Conservation (phyloP, 2,329 filamentous ascomycete genomes). For the Aureobasidium sp. region DNA sequence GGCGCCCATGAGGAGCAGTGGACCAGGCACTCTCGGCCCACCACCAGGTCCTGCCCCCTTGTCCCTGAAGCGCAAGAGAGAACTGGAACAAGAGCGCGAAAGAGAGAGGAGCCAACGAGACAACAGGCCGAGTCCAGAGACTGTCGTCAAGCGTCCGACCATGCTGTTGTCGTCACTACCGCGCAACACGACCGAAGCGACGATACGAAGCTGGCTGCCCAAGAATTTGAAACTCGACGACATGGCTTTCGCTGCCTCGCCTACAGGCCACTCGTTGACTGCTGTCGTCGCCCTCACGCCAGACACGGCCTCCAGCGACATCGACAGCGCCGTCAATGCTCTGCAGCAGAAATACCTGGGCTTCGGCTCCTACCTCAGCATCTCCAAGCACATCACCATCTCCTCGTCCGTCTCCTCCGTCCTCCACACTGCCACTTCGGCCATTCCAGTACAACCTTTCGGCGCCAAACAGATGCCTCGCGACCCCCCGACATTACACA, state of each 20-base stretch:
- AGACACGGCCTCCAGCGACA: constrained; percentile 73
- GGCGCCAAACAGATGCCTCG: constrained; percentile 52
- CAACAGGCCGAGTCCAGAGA: background rate
- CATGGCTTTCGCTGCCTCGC: constrained; percentile 56
- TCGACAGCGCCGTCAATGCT: constrained; percentile 68
- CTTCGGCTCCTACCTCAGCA: constrained; percentile 69
- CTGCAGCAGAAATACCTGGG: constrained; percentile 80
- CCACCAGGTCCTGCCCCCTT: constrained; percentile 26
- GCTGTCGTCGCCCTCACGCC: constrained; percentile 74
- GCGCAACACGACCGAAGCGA: constrained; percentile 41
- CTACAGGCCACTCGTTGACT: constrained; percentile 44
- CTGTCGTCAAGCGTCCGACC: constrained; percentile 32
- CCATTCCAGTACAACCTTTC: constrained; percentile 45
- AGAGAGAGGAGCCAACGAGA: background rate
- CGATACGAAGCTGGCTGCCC: constrained; percentile 41
- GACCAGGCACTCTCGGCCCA: constrained; percentile 41
- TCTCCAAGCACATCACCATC: constrained; percentile 50
- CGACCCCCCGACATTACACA: constrained; percentile 38
- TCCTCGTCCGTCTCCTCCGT: constrained; percentile 26
- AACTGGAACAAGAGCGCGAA: constrained; percentile 19
- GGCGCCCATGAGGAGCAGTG: constrained; percentile 34
- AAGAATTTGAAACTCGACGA: constrained; percentile 57
- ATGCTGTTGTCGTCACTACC: constrained; percentile 47
- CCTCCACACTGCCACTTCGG: constrained; percentile 34
- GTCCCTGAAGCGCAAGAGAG: constrained; percentile 26